These are phyloP conservation scores for Acacia melanoxylon DNA, from an alignment of 306 rosid genomes.

Conservation along the genomic window DNA sequence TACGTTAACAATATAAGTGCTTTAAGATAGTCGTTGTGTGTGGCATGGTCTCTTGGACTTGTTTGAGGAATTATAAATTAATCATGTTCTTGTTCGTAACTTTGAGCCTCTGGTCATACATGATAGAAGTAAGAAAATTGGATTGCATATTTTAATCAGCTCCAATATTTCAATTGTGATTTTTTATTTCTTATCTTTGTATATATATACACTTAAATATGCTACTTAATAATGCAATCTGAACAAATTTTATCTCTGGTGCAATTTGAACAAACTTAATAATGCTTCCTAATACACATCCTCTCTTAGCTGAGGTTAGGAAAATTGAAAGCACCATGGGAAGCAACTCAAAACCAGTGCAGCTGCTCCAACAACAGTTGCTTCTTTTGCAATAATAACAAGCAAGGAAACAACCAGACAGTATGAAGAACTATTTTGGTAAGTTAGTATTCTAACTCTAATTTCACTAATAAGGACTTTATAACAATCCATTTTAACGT, in stretches of 20 bases:
- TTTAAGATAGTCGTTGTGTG: not conserved
- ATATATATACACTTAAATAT: not conserved
- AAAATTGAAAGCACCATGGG: slow-evolving; percentile 23
- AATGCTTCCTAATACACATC: slow-evolving; percentile 46
- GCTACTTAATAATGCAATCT: slow-evolving; percentile 14
- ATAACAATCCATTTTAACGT: slow-evolving; percentile 18
- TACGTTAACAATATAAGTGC: not conserved
- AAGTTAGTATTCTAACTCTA: slow-evolving; percentile 18
- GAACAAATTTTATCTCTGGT: not conserved
- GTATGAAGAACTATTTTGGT: slow-evolving; percentile 67
- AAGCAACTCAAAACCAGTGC: slow-evolving; percentile 2
- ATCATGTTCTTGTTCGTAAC: not conserved
- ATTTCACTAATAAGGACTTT: not conserved
- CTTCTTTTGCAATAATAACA: not conserved
- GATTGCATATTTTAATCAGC: not conserved
- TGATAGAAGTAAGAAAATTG: not conserved
- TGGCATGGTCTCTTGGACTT: not conserved
- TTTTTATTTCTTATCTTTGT: not conserved
- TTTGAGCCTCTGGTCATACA: not conserved
- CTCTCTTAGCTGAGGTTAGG: slow-evolving; percentile 41
- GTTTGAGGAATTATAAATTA: not conserved
- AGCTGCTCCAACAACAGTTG: not conserved
- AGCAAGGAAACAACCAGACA: slow-evolving; percentile 32
- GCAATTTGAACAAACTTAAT: too few relatives aligned
- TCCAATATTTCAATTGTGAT: not conserved